A percentile compares a stretch with the other conserved stretches of the same genome.
Conservation (phyloP, 306 rosid genomes). For the Glycyrrhiza uralensis region DNA sequence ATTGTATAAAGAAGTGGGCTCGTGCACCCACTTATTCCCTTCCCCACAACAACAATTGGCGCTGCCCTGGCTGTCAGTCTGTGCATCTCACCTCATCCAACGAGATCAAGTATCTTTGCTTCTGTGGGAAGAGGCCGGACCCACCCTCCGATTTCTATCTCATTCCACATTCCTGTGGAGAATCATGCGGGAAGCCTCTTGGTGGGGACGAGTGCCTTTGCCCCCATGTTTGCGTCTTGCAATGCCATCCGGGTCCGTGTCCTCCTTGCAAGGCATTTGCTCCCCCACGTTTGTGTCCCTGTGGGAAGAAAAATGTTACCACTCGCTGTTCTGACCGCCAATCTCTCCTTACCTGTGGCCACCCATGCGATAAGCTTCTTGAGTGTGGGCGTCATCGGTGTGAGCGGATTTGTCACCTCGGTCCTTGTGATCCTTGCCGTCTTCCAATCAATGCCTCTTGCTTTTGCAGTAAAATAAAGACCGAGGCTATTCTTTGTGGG, state of each 20-base stretch:
- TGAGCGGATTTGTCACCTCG: constrained; percentile 60
- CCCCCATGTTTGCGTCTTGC: constrained; percentile 89
- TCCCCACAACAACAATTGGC: constrained; percentile 63
- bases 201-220: constrained; percentile 73
- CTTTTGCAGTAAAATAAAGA: constrained; percentile 61
- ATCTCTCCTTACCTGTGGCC: constrained; percentile 72
- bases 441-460: constrained; percentile 62
- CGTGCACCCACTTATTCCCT: constrained; percentile 82
- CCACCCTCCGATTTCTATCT: constrained; percentile 85
- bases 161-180: constrained; percentile 94
- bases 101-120: constrained; percentile 69
- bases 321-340: constrained; percentile 73
- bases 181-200: constrained; percentile 76
- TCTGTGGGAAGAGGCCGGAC: constrained; percentile 79
- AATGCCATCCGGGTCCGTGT: constrained; percentile 96
- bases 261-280: constrained; percentile 96
- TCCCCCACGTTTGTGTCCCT: constrained; percentile 64
- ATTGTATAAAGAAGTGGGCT: constrained; percentile 87
- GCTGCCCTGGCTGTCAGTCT: constrained; percentile 93
- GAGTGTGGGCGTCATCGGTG: constrained; percentile 72
- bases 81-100: constrained; percentile 61
- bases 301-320: constrained; percentile 72
- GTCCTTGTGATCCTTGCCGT: constrained; percentile 74
- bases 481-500: constrained; percentile 65
- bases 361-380: constrained; percentile 67